Evolutionary conservation across 257 asterid species (phyloP).

Genomic region (Agastache rugosa): DNA sequence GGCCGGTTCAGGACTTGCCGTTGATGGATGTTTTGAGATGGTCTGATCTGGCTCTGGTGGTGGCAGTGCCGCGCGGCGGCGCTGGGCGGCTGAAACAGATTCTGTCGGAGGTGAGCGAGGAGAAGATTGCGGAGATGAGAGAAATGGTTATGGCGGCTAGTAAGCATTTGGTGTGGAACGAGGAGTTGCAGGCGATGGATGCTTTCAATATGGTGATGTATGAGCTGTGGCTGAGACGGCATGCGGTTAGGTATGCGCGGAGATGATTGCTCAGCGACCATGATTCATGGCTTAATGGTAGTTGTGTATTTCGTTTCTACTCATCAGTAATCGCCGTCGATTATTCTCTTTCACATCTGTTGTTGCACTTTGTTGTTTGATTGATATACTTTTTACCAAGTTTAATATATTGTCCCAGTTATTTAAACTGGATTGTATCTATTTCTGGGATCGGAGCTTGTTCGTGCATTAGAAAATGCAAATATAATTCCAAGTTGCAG

Average conservation of each 20-base stretch:
- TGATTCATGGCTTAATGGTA: not conserved
- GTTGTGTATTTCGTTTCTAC: not conserved
- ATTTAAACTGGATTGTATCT: not conserved
- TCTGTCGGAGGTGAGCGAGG: slow-evolving; percentile 58
- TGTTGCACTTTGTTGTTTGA: not conserved
- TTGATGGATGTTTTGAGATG: slow-evolving; percentile 77
- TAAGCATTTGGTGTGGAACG: slow-evolving; percentile 82
- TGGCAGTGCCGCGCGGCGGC: slow-evolving; percentile 54
- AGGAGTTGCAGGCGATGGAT: slow-evolving; percentile 67
- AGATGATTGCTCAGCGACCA: slow-evolving; percentile 33
- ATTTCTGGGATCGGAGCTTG: not conserved
- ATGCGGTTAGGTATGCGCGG: slow-evolving; percentile 73
- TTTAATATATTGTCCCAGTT: not conserved
- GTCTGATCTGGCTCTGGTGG: slow-evolving; percentile 67
- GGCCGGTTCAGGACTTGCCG: slow-evolving; percentile 88
- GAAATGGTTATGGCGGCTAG: slow-evolving; percentile 61
- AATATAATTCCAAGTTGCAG: not conserved
- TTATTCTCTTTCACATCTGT: not conserved
- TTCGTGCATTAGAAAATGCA: slow-evolving; percentile 7
- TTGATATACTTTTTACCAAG: not conserved
- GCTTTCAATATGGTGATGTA: slow-evolving; percentile 88
- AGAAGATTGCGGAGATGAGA: slow-evolving; percentile 60
- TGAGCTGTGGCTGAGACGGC: slow-evolving; percentile 92
- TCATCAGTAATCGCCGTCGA: not conserved
- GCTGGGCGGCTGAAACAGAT: slow-evolving; percentile 56